Conservation (phyloP, 2,329 filamentous ascomycete genomes). For the Pseudocercospora musae region DNA sequence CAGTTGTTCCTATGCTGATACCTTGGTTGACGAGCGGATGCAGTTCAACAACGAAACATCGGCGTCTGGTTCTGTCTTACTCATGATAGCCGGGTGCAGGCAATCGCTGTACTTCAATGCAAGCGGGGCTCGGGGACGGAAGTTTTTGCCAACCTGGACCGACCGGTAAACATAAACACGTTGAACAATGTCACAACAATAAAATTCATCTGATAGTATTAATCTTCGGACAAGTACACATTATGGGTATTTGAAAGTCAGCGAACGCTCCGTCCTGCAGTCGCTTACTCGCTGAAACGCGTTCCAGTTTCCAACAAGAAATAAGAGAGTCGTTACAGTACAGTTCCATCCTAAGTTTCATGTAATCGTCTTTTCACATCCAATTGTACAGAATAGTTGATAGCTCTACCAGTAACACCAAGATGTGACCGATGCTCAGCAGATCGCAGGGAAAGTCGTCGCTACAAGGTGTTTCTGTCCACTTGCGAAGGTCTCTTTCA, state of each 20-base stretch:
- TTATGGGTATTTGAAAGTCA: neutral
- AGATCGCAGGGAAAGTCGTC: neutral
- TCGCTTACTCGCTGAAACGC: neutral
- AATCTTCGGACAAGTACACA: neutral
- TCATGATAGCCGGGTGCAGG: neutral
- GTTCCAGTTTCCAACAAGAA: neutral
- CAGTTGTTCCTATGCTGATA: neutral
- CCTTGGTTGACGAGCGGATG: neutral
- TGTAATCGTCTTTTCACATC: neutral
- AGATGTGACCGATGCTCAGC: neutral
- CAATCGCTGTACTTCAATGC: neutral
- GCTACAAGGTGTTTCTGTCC: neutral
- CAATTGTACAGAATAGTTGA: neutral
- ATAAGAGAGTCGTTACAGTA: conserved; percentile 5
- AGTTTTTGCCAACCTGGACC: neutral
- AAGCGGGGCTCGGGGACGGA: neutral
- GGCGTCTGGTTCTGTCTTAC: neutral
- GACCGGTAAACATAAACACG: too few relatives aligned
- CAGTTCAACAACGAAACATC: neutral
- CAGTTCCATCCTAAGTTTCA: neutral
- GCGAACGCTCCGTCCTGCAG: neutral
- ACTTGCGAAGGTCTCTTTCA: neutral
- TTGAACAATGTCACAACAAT: too few relatives aligned
- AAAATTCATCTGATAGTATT: neutral
- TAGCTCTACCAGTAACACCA: neutral